These are phyloP conservation scores for Coemansia guatemalensis DNA, from an alignment of 192 early-diverging fungal species.

Conservation along the genomic window DNA sequence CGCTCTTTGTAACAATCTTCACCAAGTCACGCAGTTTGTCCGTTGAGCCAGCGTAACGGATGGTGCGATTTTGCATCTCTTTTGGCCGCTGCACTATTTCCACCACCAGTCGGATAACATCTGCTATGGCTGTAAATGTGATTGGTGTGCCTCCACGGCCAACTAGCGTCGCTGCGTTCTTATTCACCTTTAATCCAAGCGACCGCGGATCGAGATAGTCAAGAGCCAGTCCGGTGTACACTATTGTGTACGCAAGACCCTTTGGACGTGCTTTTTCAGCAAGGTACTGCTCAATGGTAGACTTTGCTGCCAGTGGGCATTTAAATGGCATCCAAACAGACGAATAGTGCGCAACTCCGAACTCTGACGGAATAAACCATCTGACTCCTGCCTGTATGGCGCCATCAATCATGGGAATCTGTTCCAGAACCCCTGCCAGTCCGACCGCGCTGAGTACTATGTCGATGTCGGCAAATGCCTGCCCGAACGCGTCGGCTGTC, in stretches of 20 bases:
- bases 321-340: slow-evolving; percentile 40
- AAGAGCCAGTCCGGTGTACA: slow-evolving; percentile 49
- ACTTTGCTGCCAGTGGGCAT: slow-evolving; percentile 39
- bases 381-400: slow-evolving; percentile 32
- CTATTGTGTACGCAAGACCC: slow-evolving; percentile 32
- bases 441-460: slow-evolving; percentile 38
- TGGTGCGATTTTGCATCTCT: slow-evolving; percentile 39
- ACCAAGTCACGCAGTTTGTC: slow-evolving; percentile 40
- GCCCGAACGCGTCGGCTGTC: slow-evolving; percentile 11
- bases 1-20: slow-evolving; percentile 36
- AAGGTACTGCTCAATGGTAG: slow-evolving; percentile 23
- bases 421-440: slow-evolving; percentile 17
- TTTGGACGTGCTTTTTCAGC: slow-evolving; percentile 2
- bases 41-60: slow-evolving; percentile 39
- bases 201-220: slow-evolving; percentile 43
- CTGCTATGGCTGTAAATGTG: slow-evolving; percentile 26
- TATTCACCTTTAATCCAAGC: slow-evolving; percentile 25
- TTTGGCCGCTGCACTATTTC: slow-evolving; percentile 27
- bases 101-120: slow-evolving; percentile 24
- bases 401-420: slow-evolving; percentile 44
- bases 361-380: slow-evolving; percentile 54
- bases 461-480: slow-evolving; percentile 28
- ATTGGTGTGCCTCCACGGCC: slow-evolving; percentile 41
- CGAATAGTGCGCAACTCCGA: slow-evolving; percentile 29
- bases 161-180: slow-evolving; percentile 36